These are phyloP conservation scores for Apiospora arundinis DNA, from an alignment of 2,329 filamentous ascomycete species.

Conservation along the genomic window DNA sequence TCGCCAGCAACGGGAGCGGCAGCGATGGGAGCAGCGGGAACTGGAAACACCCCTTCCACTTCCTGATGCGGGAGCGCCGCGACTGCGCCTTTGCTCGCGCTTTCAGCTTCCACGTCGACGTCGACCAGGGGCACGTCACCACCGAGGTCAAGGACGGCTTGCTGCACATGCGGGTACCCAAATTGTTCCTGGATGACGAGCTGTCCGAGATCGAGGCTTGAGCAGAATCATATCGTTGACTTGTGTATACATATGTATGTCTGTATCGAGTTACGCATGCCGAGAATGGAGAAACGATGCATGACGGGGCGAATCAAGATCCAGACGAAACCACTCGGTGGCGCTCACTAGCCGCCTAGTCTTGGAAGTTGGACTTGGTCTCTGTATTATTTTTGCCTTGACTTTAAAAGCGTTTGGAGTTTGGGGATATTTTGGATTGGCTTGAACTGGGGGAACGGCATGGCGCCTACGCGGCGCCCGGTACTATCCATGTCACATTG, in stretches of 20 bases:
- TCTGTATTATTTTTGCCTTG: no score
- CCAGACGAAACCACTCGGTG: no score
- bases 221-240: background rate
- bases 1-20: background rate
- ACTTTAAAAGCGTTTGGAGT: no score
- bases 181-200: slow-evolving; percentile 5
- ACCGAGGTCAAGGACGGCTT: background rate
- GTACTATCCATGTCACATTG: background rate
- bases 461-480: background rate
- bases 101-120: background rate
- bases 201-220: background rate
- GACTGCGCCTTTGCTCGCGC: slow-evolving; percentile 6
- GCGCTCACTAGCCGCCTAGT: no score
- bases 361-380: no score
- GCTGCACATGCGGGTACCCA: background rate
- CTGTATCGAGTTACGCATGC: no score
- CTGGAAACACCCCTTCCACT: slow-evolving; percentile 1
- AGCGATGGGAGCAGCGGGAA: background rate
- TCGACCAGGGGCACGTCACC: background rate
- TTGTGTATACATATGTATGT: background rate
- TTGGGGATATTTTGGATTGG: background rate
- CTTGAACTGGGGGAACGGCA: background rate
- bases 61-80: slow-evolving; percentile 3
- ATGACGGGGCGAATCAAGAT: no score
- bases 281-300: background rate